A percentile compares a stretch with the other conserved stretches of the same genome.
Conservation (phyloP, 768 basidiomycete species). For the Boletus reticulatus region DNA sequence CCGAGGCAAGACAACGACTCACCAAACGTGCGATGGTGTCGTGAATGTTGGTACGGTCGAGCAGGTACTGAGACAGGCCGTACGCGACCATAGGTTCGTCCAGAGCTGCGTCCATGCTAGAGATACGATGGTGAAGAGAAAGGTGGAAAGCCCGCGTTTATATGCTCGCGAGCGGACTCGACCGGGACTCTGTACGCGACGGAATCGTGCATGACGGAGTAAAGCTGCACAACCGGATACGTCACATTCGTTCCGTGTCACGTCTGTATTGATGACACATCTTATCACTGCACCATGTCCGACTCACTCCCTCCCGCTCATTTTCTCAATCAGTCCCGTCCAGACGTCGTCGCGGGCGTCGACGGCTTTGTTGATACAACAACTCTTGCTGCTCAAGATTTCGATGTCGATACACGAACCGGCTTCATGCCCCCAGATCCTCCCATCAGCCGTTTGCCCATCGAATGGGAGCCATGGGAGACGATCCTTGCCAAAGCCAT, state of each 20-base stretch:
- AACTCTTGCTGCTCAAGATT: slow-evolving; percentile 80
- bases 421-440: slow-evolving; percentile 88
- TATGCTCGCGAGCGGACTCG: slow-evolving; percentile 10
- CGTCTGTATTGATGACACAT: too few relatives aligned
- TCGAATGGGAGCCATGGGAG: slow-evolving; percentile 75
- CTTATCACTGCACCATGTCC: slow-evolving; percentile 5
- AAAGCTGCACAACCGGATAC: not conserved
- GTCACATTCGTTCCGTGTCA: too few relatives aligned
- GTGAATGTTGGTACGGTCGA: slow-evolving; percentile 27
- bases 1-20: not conserved
- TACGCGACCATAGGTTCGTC: slow-evolving; percentile 13
- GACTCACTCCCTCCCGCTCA: slow-evolving; percentile 24
- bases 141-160: not conserved
- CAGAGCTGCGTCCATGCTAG: slow-evolving; percentile 6
- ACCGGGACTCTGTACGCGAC: not conserved
- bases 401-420: slow-evolving; percentile 87
- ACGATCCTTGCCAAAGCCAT: slow-evolving; percentile 49
- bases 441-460: slow-evolving; percentile 62
- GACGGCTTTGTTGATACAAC: slow-evolving; percentile 44
- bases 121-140: not conserved
- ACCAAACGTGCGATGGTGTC: slow-evolving; percentile 28
- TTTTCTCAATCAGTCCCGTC: slow-evolving; percentile 37
- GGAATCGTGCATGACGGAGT: not conserved
- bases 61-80: slow-evolving; percentile 19
- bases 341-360: slow-evolving; percentile 24